Evolutionary conservation across 2,329 filamentous ascomycete genomes (phyloP).

Genomic region (Phialophora expanda): DNA sequence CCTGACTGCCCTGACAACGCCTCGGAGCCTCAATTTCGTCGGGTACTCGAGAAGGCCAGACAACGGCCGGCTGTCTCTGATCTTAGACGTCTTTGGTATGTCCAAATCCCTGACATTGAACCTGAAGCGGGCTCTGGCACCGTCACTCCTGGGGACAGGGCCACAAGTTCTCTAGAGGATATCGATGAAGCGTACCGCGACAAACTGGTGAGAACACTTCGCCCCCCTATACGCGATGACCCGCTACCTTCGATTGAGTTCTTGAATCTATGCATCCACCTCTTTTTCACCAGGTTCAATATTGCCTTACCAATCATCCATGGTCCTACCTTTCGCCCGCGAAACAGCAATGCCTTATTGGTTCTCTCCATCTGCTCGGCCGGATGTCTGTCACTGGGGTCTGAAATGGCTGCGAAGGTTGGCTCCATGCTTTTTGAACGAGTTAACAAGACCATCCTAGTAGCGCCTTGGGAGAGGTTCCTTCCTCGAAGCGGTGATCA

Average conservation of each 20-base stretch:
- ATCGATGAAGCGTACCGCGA: slow-evolving; percentile 26
- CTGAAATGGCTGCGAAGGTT: slow-evolving; percentile 31
- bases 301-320: slow-evolving; percentile 40
- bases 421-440: slow-evolving; percentile 40
- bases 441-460: slow-evolving; percentile 40
- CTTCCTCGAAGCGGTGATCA: slow-evolving; percentile 9
- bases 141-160: slow-evolving; percentile 5
- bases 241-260: slow-evolving; percentile 25
- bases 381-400: slow-evolving; percentile 40
- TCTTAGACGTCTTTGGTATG: slow-evolving; percentile 21
- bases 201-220: slow-evolving; percentile 10
- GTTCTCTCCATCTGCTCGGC: slow-evolving; percentile 41
- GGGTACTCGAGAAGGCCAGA: background rate
- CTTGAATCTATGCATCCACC: slow-evolving; percentile 39
- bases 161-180: slow-evolving; percentile 3
- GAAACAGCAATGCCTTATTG: slow-evolving; percentile 36
- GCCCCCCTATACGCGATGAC: slow-evolving; percentile 16
- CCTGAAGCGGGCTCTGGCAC: slow-evolving; percentile 16
- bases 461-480: slow-evolving; percentile 29
- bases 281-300: slow-evolving; percentile 40
- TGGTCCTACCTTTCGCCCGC: slow-evolving; percentile 39
- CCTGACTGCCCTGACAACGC: background rate
- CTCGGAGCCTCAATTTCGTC: background rate
- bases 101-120: slow-evolving; percentile 13
- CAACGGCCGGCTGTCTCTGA: slow-evolving; percentile 16